Conservation (phyloP, 257 asterid genomes). For the Mitragyna speciosa region DNA sequence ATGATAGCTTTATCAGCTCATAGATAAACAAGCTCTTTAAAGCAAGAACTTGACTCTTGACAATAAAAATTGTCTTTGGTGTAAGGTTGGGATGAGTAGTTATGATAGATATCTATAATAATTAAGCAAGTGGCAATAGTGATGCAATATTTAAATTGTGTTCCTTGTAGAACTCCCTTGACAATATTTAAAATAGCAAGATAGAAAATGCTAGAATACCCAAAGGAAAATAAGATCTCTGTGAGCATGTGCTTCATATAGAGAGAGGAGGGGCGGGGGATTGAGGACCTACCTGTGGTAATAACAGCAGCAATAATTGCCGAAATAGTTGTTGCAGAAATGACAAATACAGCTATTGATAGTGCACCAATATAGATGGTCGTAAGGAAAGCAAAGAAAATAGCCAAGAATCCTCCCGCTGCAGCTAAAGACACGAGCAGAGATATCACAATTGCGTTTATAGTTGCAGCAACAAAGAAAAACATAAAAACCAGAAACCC, state of each 20-base stretch:
- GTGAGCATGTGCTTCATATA: not conserved
- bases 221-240: not conserved
- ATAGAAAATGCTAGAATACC: not conserved
- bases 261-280: not conserved
- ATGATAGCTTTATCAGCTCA: not conserved
- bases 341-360: conserved; percentile 49
- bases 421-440: conserved; percentile 78
- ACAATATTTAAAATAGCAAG: not conserved
- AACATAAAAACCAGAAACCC: conserved; percentile 65
- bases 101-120: not conserved
- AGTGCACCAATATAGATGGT: conserved; percentile 71
- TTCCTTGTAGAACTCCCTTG: not conserved
- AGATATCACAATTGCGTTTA: conserved; percentile 72
- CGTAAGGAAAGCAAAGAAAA: conserved; percentile 66
- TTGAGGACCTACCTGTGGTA: conserved; percentile 52
- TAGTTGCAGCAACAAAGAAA: conserved; percentile 68
- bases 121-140: not conserved
- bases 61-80: not conserved
- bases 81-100: not conserved
- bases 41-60: not conserved
- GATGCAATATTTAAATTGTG: not conserved
- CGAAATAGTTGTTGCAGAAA: conserved; percentile 52
- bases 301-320: conserved; percentile 57
- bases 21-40: not conserved
- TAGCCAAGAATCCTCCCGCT: conserved; percentile 86